Evolutionary conservation across 2,329 filamentous ascomycete genomes (phyloP).

Genomic region (Penicillium sp.): DNA sequence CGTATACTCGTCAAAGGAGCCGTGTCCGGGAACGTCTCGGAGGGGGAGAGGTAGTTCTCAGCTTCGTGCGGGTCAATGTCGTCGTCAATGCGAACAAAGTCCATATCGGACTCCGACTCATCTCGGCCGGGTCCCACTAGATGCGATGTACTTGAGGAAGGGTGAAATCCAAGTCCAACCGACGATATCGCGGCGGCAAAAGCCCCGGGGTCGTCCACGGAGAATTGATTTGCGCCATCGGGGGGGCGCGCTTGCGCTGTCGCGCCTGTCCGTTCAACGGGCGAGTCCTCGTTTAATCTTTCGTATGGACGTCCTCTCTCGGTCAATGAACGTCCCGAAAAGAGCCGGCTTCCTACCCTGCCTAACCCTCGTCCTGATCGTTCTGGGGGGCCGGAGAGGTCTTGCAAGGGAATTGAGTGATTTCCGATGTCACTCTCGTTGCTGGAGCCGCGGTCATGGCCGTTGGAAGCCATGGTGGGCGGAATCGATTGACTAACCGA

Average conservation of each 20-base stretch:
- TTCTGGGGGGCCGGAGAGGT: conserved; percentile 55
- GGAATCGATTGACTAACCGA: conserved; percentile 39
- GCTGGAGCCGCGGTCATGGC: conserved; percentile 37
- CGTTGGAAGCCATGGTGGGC: conserved; percentile 48
- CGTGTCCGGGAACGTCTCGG: conserved; percentile 59
- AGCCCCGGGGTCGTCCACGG: conserved; percentile 42
- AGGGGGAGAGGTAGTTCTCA: conserved; percentile 60
- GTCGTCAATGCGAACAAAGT: conserved; percentile 37
- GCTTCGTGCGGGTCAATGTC: conserved; percentile 47
- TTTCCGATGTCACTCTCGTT: conserved; percentile 32
- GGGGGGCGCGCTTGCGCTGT: conserved; percentile 27
- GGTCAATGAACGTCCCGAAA: conserved; percentile 47
- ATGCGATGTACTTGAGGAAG: conserved; percentile 26
- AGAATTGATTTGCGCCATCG: conserved; percentile 35
- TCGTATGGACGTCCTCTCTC: conserved; percentile 55
- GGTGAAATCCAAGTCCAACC: conserved; percentile 48
- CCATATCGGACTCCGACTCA: conserved; percentile 34
- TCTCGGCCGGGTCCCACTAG: conserved; percentile 30
- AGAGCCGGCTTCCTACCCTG: conserved; percentile 49
- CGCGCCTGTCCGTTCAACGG: conserved; percentile 35
- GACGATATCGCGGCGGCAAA: conserved; percentile 50
- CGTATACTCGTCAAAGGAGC: conserved; percentile 62
- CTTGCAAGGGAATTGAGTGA: conserved; percentile 73
- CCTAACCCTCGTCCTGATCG: conserved; percentile 35
- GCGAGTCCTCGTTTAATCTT: conserved; percentile 59